phyloP scores from a whole-genome alignment of 371 early-diverging fungal genomes.

The Mortierella sp. region DNA sequence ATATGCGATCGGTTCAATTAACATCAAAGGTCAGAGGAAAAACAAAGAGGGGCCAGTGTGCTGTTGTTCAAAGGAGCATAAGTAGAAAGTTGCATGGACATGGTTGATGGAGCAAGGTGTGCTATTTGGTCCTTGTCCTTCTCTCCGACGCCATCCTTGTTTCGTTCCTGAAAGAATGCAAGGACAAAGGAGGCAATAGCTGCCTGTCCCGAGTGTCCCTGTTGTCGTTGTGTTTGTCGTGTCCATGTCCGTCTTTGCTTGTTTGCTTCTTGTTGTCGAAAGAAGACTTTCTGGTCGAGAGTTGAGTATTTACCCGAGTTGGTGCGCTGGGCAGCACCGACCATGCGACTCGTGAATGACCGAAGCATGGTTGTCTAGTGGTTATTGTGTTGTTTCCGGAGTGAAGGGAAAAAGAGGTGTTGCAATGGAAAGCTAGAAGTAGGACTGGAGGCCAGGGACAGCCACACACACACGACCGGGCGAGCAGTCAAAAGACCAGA shows the following conservation, averaged over 20 bases:
- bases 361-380: constrained; percentile 34
- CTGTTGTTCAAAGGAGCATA: not conserved
- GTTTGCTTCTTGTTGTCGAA: not conserved
- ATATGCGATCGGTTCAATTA: not conserved
- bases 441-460: not conserved
- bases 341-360: constrained; percentile 40
- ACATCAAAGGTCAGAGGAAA: not conserved
- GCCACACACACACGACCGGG: constrained; percentile 3
- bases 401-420: not conserved
- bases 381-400: constrained; percentile 13
- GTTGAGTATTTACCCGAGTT: constrained; percentile 24
- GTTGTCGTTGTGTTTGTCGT: not conserved
- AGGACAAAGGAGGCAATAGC: not conserved
- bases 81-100: too few species aligned
- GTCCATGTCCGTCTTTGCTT: not conserved
- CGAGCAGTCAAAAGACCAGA: not conserved
- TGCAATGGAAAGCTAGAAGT: not conserved
- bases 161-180: not conserved
- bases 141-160: not conserved
- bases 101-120: not conserved
- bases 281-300: not conserved
- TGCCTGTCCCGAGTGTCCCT: not conserved
- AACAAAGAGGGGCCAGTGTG: not conserved
- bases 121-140: not conserved
- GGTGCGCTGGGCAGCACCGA: constrained; percentile 30